A percentile compares a stretch with the other conserved stretches of the same genome.
These are phyloP conservation scores for Macadamia integrifolia DNA, from an alignment of 164 flowering plant genomes.

Conservation along the genomic window DNA sequence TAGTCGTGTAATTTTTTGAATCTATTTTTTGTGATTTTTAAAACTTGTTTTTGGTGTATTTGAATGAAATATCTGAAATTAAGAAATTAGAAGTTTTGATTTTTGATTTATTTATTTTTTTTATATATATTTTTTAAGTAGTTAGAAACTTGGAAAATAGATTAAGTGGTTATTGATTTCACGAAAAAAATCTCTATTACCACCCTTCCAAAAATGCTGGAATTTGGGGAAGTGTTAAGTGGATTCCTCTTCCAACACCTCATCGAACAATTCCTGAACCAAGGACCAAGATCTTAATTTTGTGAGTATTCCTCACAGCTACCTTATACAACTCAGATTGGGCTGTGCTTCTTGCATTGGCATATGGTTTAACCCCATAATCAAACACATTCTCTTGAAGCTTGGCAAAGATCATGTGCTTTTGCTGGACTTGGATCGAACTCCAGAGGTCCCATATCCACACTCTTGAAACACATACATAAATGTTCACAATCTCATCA, in stretches of 20 bases:
- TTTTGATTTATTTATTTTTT: no score
- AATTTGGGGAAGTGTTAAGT: constrained; percentile 15
- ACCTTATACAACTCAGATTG: constrained; percentile 38
- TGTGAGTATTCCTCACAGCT: constrained; percentile 71
- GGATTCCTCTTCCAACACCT: constrained; percentile 58
- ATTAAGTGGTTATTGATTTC: not conserved
- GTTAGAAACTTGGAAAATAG: no score
- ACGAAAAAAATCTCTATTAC: constrained; percentile 4
- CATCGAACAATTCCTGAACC: constrained; percentile 65
- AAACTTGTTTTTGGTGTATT: no score
- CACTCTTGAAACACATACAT: constrained; percentile 54
- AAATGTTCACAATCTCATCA: constrained; percentile 75
- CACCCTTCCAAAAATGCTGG: not conserved
- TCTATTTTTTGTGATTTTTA: no score
- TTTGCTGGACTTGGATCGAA: constrained; percentile 70
- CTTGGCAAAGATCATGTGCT: constrained; percentile 61
- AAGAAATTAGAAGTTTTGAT: no score
- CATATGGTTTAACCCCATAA: constrained; percentile 41
- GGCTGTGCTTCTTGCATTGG: constrained; percentile 18
- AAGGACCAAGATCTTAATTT: constrained; percentile 81
- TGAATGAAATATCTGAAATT: no score
- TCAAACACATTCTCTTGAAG: constrained; percentile 63
- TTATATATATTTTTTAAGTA: no score
- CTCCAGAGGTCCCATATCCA: constrained; percentile 33
- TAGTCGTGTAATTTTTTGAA: no score